Base-by-base conservation (phyloP, 2,329 filamentous ascomycete genomes). In the Xylariomycetidae sp. region DNA sequence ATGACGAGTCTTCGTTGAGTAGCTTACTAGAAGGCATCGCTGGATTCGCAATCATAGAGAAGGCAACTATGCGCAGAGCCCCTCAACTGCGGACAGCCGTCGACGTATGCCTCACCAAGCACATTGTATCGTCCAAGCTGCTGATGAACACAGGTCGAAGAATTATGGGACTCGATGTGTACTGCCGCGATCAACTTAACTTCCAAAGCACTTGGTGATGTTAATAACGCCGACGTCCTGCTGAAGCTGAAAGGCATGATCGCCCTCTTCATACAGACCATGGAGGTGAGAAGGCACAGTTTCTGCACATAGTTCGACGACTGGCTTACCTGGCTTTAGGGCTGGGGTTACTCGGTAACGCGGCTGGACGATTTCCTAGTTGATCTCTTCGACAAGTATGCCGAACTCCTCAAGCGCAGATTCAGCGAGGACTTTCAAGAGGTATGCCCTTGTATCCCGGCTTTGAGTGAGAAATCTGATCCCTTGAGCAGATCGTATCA, bases 131-230 rank as follows among this genome's bases (percentile, higher is more conserved):
- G n/a, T n/a, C n/a, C n/a, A n/a, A n/a, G n/a, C n/a, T n/a, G n/a
- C n/a, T n/a, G n/a, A 23, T 23, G n/a, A 8, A 8, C 20, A 23
- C 20, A 89, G 85, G 80, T 96, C n/a, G 92, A 98, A 54, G 92
- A 97, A 61, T 68, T 98, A 3, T 98, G 92, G 92, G 90, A 97
- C 51, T 96, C 89, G 0, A 92, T 97, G 86, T 97, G 90, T 54
- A 86, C 89, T 52, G 81, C 83, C 27, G 83, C 87, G 1, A 88
- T 97, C 46, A 75, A 73, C 7, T 69, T 97, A 30, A 94, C 94
- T 42, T 81, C 82, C 1, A 86, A 82, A 47, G 83, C 87, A 0
- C 67, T 98, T 4, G 74, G 77, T 31, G 78, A 81, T 25, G 78
- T 98, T n/a, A 80, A 80, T 38, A 92, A 94, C 55, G 88, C 92